Evolutionary conservation across 768 basidiomycete genomes (phyloP).

Genomic region (Crepidotus variabilis): DNA sequence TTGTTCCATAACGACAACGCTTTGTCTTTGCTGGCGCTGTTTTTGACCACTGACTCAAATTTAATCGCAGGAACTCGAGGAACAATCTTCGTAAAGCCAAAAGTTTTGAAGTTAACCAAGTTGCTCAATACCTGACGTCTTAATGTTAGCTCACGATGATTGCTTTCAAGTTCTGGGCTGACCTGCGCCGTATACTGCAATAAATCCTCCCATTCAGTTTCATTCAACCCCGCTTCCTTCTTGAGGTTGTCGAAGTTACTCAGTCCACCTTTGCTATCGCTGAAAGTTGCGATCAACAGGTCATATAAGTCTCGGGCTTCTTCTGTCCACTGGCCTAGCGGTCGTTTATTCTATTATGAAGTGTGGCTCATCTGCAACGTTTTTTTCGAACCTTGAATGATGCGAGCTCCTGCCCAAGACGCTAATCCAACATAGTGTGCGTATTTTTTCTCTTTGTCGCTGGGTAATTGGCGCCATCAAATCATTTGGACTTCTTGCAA

Average conservation of each 20-base stretch:
- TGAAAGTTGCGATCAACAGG: slow-evolving; percentile 67
- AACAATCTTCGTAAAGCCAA: slow-evolving; percentile 84
- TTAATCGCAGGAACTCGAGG: slow-evolving; percentile 61
- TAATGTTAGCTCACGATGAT: not conserved
- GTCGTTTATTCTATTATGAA: too few relatives aligned
- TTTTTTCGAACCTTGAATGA: slow-evolving; percentile 54
- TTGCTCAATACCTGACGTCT: slow-evolving; percentile 47
- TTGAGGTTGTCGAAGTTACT: slow-evolving; percentile 54
- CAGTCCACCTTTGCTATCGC: slow-evolving; percentile 47
- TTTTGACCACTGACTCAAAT: slow-evolving; percentile 59
- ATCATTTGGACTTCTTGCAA: slow-evolving; percentile 4
- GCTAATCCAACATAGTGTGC: slow-evolving; percentile 68
- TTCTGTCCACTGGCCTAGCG: slow-evolving; percentile 69
- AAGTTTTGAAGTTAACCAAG: slow-evolving; percentile 73
- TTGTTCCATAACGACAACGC: slow-evolving; percentile 61
- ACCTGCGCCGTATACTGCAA: slow-evolving; percentile 77
- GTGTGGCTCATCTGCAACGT: not conserved
- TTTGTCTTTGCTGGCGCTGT: slow-evolving; percentile 54
- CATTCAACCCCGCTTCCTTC: slow-evolving; percentile 45
- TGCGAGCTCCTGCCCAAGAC: slow-evolving; percentile 80
- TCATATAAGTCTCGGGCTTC: slow-evolving; percentile 67
- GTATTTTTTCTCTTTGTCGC: slow-evolving; percentile 75
- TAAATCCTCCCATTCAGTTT: slow-evolving; percentile 64
- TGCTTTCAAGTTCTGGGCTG: not conserved
- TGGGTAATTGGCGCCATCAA: slow-evolving; percentile 23